A percentile compares a stretch with the other conserved stretches of the same genome.
phyloP scores from a whole-genome alignment of 2,329 filamentous ascomycete species.

The Cercospora brassicicola region DNA sequence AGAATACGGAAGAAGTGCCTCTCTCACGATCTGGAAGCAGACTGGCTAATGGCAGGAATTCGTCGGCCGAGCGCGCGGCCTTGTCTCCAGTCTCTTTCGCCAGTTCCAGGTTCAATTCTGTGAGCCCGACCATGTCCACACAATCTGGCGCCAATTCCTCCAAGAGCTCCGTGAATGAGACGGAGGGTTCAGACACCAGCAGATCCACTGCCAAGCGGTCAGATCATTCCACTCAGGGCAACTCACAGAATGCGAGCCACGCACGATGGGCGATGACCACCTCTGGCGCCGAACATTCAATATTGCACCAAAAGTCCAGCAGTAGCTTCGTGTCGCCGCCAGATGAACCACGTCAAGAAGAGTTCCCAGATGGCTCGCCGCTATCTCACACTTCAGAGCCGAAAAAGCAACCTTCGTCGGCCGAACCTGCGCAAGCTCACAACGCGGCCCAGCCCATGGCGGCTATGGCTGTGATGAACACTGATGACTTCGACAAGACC shows the following conservation, averaged over 20 bases:
- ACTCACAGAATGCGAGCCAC: background rate
- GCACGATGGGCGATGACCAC: background rate
- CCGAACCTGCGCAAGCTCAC: background rate
- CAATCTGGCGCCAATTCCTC: constrained; percentile 11
- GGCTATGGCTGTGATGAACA: constrained; percentile 29
- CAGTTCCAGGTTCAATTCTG: constrained; percentile 9
- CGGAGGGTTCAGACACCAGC: background rate
- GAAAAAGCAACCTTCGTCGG: background rate
- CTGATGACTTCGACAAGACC: constrained; percentile 37
- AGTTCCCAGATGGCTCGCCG: constrained; percentile 31
- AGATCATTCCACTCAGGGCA: background rate
- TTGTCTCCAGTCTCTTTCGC: constrained; percentile 19
- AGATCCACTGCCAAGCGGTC: background rate
- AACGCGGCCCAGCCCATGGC: constrained; percentile 23
- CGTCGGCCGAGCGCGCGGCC: constrained; percentile 9
- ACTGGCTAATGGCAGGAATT: background rate
- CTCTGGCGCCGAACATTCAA: background rate
- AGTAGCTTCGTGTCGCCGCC: constrained; percentile 17
- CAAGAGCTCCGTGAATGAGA: constrained; percentile 10
- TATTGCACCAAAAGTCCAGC: constrained; percentile 4
- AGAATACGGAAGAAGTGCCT: constrained; percentile 25
- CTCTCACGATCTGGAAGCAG: constrained; percentile 19
- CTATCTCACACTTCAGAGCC: constrained; percentile 13
- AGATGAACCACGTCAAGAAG: constrained; percentile 8
- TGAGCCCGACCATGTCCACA: constrained; percentile 9